Evolutionary conservation across 1,284 basidiomycete species (phyloP), one percentile per base, ranked within the genome.

Genomic region (Puccinia triticina): DNA sequence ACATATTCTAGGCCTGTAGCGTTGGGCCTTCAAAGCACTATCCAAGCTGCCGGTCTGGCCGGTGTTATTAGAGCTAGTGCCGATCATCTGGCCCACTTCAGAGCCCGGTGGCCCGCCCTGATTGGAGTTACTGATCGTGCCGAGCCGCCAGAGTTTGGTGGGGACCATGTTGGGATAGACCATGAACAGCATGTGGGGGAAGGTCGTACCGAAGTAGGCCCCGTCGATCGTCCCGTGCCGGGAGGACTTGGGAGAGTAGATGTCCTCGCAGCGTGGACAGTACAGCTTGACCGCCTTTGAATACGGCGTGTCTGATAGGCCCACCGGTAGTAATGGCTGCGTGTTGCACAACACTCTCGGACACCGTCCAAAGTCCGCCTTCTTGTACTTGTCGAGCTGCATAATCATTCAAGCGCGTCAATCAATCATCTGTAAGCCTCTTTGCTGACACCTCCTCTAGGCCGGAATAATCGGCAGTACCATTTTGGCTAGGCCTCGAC

Each of bases 251-350:
- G 95, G 95, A 0, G 93, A 94, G 88, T 98, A 97, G 84, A 98
- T 92, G 87, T 98, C 96, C 88, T 98, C 95, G 88, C 95, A 98
- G 55, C 95, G 92, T 2, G 94, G 94, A 87, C 96, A 98, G 88
- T 95, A 96, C 76, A 98, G 92, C 87, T 98, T 98, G 86, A 97
- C 95, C 48, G 94, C 94, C 89, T 97, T 98, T 87, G 96, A 93
- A 87, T 96, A 97, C 0, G 95, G 93, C 26, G 94, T 90, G 88
- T 98, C 96, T 82, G 93, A 95, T 50, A 97, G 91, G 14, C 95
- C 95, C 84, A 97, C 94, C n/a, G 95, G 95, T 37, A 97, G 92
- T 83, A 98, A 92, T 10, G 94, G 92, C 87, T 98, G 95, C 7
- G 91, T 91, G 86, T 94, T 92, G 89, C 95, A 98, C 85, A 95